phyloP scores from a whole-genome alignment of 495 filamentous ascomycete genomes.

The Neohortaea acidophila region DNA sequence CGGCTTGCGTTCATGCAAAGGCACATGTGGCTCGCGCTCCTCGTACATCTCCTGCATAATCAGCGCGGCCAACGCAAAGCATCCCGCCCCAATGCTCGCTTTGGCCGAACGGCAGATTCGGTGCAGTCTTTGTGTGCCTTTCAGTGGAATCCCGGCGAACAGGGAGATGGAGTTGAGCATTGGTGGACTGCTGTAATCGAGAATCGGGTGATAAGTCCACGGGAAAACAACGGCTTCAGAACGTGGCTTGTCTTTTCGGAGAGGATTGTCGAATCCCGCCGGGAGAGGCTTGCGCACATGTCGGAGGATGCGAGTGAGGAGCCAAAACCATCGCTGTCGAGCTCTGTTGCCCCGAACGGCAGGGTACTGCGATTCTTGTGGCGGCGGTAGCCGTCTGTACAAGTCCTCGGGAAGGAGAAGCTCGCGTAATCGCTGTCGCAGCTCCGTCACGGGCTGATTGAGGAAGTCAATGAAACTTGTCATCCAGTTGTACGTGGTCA shows the following conservation, averaged over 20 bases:
- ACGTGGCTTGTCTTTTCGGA: conserved; percentile 11
- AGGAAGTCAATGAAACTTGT: conserved; percentile 22
- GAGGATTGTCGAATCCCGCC: conserved; percentile 25
- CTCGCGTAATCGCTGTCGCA: neutral
- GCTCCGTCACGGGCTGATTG: conserved; percentile 17
- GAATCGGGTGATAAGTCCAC: conserved; percentile 18
- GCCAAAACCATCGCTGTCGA: conserved; percentile 27
- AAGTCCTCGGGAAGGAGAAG: conserved; percentile 6
- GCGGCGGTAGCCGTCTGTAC: conserved; percentile 17
- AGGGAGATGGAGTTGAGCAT: conserved; percentile 20
- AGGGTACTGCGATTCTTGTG: conserved; percentile 29
- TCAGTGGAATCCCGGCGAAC: conserved; percentile 8
- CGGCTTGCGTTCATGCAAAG: conserved; percentile 15
- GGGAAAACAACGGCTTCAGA: conserved; percentile 12
- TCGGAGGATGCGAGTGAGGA: conserved; percentile 24
- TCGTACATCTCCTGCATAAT: conserved; percentile 29
- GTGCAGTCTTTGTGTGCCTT: conserved; percentile 18
- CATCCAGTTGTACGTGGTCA: conserved; percentile 24
- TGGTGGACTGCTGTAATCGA: conserved; percentile 23
- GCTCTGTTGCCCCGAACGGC: conserved; percentile 18
- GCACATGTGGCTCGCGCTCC: conserved; percentile 14
- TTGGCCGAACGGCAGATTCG: conserved; percentile 20
- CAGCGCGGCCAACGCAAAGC: conserved; percentile 25
- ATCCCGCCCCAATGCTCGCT: conserved; percentile 23
- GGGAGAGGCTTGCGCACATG: conserved; percentile 22